Evolutionary conservation across 2,329 filamentous ascomycete genomes (phyloP), one percentile per base, ranked within the genome.

Genomic region (Colletotrichum sojae): DNA sequence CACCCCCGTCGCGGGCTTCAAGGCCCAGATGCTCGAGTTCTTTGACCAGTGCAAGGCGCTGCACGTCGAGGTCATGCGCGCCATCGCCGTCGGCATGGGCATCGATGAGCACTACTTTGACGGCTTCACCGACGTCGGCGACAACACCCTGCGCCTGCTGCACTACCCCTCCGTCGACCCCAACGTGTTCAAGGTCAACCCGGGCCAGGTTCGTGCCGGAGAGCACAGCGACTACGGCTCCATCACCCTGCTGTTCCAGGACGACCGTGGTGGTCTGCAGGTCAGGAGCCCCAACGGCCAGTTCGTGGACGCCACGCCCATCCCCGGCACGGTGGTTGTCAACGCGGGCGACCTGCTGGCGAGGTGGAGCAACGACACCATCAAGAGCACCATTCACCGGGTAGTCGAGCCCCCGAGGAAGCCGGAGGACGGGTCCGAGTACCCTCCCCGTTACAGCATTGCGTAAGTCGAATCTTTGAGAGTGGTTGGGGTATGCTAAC

Each of bases 321-420:
- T 97, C 69, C 85, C 90, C 43, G 91, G 90, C 63, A 94, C 94
- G 0, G 91, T 96, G 48, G 93, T 98, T 12, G 88, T 97, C 72
- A 98, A 98, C 76, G 94, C 94, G 0, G 95, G 94, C 1, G 95
- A 98, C 77, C 78, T 98, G 73, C 83, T 98, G 57, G 91, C 93
- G 1, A 86, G 94, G 60, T 97, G 94, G 95, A 94, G 92, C 72
- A 98, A 98, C 76, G 94, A 97, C 76, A 92, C 89, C 5, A 97
- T 98, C 82, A 94, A 92, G 82, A 95, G 92, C 77, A 98, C 95
- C 4, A 89, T 94, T 69, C 95, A 98, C 80, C 90, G 94, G 12
- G 95, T 98, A 1, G 93, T 98, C 5, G 93, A 97, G 81, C 95
- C 95, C 2, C 92, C 93, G 1, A 83, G 84, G 16, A 85, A 85